These are phyloP conservation scores for Citrus trifoliata DNA, from an alignment of 345 rosid genomes.

Conservation along the genomic window DNA sequence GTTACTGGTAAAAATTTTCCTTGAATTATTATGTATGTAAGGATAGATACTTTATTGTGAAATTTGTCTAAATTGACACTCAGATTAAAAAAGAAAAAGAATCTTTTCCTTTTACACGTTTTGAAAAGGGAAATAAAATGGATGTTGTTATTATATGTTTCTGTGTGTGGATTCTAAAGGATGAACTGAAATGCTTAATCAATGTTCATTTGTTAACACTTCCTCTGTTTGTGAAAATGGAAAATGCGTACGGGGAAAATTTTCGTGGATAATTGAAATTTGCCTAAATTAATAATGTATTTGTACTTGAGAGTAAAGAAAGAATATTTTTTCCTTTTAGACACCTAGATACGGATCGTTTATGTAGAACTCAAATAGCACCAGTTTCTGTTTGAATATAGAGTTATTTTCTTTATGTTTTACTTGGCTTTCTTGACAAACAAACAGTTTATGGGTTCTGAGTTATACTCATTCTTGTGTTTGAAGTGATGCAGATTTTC, in stretches of 20 bases:
- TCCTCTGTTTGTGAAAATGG: neutral
- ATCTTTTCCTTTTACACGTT: neutral
- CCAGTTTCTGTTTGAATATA: neutral
- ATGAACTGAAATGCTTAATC: too few relatives aligned
- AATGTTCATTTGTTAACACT: too few relatives aligned
- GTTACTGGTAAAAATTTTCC: neutral
- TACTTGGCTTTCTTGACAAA: neutral
- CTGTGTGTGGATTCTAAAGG: too few relatives aligned
- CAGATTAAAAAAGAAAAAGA: neutral
- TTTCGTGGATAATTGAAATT: neutral
- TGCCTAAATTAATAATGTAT: too few relatives aligned
- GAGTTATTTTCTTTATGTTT: neutral
- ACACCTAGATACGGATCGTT: neutral
- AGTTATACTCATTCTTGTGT: neutral
- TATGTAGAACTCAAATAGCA: neutral
- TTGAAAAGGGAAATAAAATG: too few relatives aligned
- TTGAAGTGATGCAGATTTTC: slow-evolving; percentile 29
- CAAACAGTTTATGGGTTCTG: slow-evolving; percentile 2
- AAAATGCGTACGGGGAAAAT: neutral
- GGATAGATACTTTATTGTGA: too few relatives aligned
- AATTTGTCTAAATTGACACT: too few relatives aligned
- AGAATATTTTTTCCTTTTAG: neutral
- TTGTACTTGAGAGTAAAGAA: neutral
- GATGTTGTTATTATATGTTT: too few relatives aligned
- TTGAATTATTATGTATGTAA: too few relatives aligned